phyloP scores from a whole-genome alignment of 2,329 filamentous ascomycete genomes.

The Triangularia verruculosa region DNA sequence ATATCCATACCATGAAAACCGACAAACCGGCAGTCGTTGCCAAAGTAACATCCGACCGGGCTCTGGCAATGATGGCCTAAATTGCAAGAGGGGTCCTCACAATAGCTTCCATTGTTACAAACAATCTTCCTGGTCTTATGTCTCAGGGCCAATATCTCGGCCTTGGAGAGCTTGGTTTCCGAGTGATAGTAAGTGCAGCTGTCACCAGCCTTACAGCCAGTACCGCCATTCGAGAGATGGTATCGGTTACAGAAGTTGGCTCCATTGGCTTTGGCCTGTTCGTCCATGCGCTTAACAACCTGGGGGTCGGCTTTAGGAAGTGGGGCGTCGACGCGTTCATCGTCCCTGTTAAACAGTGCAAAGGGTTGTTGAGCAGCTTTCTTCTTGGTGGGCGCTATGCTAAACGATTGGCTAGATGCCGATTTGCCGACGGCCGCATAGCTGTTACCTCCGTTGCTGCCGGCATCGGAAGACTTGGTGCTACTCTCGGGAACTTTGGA shows the following conservation, averaged over 20 bases:
- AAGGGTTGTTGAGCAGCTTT: slow-evolving; percentile 15
- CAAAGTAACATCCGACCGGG: slow-evolving; percentile 23
- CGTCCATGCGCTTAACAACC: slow-evolving; percentile 25
- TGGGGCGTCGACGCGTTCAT: slow-evolving; percentile 34
- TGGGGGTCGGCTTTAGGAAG: slow-evolving; percentile 26
- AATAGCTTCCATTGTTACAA: slow-evolving; percentile 19
- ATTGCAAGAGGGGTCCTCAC: slow-evolving; percentile 22
- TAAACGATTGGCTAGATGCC: slow-evolving; percentile 25
- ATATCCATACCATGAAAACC: slow-evolving; percentile 27
- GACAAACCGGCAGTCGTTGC: slow-evolving; percentile 23
- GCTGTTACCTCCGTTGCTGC: slow-evolving; percentile 10
- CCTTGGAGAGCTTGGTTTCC: slow-evolving; percentile 13
- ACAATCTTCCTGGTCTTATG: slow-evolving; percentile 23
- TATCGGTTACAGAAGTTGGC: slow-evolving; percentile 29
- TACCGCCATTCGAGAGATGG: slow-evolving; percentile 20
- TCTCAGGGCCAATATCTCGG: slow-evolving; percentile 22
- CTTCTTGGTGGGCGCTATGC: slow-evolving; percentile 30
- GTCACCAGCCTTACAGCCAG: slow-evolving; percentile 22
- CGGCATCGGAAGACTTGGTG: not conserved
- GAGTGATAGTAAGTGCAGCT: slow-evolving; percentile 25
- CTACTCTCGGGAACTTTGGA: slow-evolving; percentile 9
- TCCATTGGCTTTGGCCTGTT: slow-evolving; percentile 20
- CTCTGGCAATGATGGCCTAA: slow-evolving; percentile 28
- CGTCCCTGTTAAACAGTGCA: slow-evolving; percentile 32
- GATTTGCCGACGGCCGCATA: slow-evolving; percentile 28